phyloP scores from a whole-genome alignment of 164 flowering plant genomes.

The Pachysandra terminalis region DNA sequence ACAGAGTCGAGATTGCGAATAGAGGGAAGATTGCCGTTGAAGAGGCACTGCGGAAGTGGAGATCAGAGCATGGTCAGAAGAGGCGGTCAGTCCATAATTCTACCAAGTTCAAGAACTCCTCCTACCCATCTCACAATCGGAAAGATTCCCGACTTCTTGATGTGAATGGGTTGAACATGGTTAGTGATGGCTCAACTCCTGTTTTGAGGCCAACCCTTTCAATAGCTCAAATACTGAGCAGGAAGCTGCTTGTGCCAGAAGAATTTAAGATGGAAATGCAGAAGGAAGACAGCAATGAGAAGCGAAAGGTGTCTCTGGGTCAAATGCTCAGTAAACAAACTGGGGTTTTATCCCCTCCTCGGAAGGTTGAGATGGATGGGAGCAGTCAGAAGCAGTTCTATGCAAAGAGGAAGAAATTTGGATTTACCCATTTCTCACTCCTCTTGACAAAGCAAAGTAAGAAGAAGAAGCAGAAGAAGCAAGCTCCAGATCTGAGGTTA shows the following conservation, averaged over 20 bases:
- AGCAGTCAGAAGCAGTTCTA: conserved; percentile 37
- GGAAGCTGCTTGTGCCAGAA: conserved; percentile 63
- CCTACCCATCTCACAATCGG: conserved; percentile 43
- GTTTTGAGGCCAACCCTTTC: conserved; percentile 67
- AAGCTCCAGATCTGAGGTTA: conserved; percentile 27
- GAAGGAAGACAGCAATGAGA: conserved; percentile 24
- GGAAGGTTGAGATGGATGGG: conserved; percentile 31
- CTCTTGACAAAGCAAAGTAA: conserved; percentile 48
- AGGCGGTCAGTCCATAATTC: conserved; percentile 53
- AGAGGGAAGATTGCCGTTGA: conserved; percentile 73
- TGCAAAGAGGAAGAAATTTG: conserved; percentile 75
- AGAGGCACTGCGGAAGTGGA: conserved; percentile 82
- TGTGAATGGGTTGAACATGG: conserved; percentile 49
- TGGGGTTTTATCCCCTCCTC: conserved; percentile 24
- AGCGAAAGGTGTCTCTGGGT: conserved; percentile 63
- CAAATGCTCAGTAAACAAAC: conserved; percentile 64
- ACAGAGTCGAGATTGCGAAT: conserved; percentile 78
- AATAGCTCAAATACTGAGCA: conserved; percentile 86
- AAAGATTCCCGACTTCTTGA: conserved; percentile 53
- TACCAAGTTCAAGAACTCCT: conserved; percentile 70
- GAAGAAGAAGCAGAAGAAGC: conserved; percentile 62
- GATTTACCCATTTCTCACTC: conserved; percentile 49
- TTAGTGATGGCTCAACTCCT: conserved; percentile 40
- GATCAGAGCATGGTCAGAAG: conserved; percentile 73
- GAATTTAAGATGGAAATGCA: conserved; percentile 40